Conservation (phyloP, 305 asterid species). For the Coffea humblotiana region DNA sequence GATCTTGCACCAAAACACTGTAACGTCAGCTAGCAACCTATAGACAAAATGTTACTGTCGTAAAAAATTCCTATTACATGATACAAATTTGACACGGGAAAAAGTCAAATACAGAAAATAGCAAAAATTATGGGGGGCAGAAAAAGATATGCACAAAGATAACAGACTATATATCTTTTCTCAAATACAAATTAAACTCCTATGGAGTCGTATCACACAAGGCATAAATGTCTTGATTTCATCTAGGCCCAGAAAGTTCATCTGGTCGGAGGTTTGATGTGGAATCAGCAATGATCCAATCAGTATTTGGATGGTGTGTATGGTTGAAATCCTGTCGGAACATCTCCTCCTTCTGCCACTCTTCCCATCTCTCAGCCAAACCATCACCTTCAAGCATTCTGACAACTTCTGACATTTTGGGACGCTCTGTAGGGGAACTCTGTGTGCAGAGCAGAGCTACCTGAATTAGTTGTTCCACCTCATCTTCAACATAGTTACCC, state of each 20-base stretch:
- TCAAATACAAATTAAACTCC: conserved; percentile 24
- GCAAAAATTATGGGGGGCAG: not conserved
- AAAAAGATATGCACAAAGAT: conserved; percentile 46
- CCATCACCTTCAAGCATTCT: conserved; percentile 93
- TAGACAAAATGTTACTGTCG: conserved; percentile 32
- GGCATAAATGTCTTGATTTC: not conserved
- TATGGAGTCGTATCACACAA: not conserved
- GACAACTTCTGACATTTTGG: conserved; percentile 85
- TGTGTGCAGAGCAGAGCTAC: conserved; percentile 85
- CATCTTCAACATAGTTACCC: conserved; percentile 66
- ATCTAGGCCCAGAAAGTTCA: conserved; percentile 51
- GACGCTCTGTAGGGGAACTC: conserved; percentile 64
- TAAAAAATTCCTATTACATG: conserved; percentile 34
- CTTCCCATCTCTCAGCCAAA: conserved; percentile 90
- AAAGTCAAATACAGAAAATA: not conserved
- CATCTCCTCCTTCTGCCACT: conserved; percentile 92
- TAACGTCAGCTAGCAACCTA: conserved; percentile 28
- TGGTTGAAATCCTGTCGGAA: conserved; percentile 66
- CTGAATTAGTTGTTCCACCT: conserved; percentile 81
- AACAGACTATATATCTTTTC: conserved; percentile 24
- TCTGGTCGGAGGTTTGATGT: conserved; percentile 44
- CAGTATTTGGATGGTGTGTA: conserved; percentile 30
- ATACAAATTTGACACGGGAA: conserved; percentile 22
- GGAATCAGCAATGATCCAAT: conserved; percentile 45
- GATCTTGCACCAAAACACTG: conserved; percentile 27